A percentile compares a stretch with the other conserved stretches of the same genome.
Evolutionary conservation across 2,329 filamentous ascomycete species (phyloP).

Genomic region (Fusarium ambrosium): DNA sequence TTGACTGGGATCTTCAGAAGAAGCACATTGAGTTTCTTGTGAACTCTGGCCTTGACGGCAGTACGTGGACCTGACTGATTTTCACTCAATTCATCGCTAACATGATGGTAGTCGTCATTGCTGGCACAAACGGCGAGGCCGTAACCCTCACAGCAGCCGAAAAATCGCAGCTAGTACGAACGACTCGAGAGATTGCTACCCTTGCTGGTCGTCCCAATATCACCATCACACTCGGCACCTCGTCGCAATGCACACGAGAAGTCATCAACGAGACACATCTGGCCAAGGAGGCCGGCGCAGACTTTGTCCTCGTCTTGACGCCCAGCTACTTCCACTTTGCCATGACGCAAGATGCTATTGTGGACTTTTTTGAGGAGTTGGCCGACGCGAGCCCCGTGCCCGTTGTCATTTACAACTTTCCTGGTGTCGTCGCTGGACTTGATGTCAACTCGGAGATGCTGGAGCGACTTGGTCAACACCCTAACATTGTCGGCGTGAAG

Average conservation of each 20-base stretch:
- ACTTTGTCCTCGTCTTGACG: conserved; percentile 76
- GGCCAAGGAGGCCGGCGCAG: conserved; percentile 73
- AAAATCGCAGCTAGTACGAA: conserved; percentile 70
- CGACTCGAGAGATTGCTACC: conserved; percentile 72
- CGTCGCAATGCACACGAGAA: conserved; percentile 75
- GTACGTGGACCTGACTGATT: too few species aligned
- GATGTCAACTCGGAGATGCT: conserved; percentile 78
- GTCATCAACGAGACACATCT: conserved; percentile 74
- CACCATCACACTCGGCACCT: conserved; percentile 76
- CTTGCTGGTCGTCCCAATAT: conserved; percentile 68
- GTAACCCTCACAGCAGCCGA: conserved; percentile 76
- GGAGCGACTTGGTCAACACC: conserved; percentile 66
- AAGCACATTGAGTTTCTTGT: conserved; percentile 68
- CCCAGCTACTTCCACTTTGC: conserved; percentile 79
- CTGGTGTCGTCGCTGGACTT: conserved; percentile 74
- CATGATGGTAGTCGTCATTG: conserved; percentile 67
- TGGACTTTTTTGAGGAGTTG: conserved; percentile 71
- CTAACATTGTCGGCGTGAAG: conserved; percentile 79
- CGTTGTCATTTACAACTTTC: conserved; percentile 81
- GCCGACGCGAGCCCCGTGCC: conserved; percentile 72
- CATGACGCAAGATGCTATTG: conserved; percentile 70
- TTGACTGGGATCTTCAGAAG: conserved; percentile 68
- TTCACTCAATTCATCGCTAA: conserved; percentile 33
- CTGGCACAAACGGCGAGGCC: conserved; percentile 81
- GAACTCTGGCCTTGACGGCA: conserved; percentile 64